phyloP scores from a whole-genome alignment of 257 asterid species.

The Penstemon davidsonii region DNA sequence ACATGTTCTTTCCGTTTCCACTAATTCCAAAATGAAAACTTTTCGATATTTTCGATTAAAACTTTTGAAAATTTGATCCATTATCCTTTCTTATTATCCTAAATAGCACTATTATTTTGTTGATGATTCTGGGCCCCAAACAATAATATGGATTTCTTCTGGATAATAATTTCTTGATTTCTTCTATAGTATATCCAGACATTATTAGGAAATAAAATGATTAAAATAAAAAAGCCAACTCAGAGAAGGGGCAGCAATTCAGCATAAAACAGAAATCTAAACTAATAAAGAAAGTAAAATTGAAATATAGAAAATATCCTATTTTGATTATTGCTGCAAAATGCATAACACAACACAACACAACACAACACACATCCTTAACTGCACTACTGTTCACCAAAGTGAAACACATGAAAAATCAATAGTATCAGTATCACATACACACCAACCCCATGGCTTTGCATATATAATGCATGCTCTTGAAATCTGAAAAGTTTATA shows the following conservation, averaged over 20 bases:
- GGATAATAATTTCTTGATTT: too few species aligned
- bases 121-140: too few species aligned
- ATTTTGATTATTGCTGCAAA: neutral
- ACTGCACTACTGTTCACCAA: slow-evolving; percentile 37
- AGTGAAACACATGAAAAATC: slow-evolving; percentile 33
- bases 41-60: too few species aligned
- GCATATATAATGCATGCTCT: slow-evolving; percentile 45
- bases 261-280: slow-evolving; percentile 43
- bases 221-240: neutral
- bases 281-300: slow-evolving; percentile 2
- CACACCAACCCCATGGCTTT: slow-evolving; percentile 38
- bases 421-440: slow-evolving; percentile 4
- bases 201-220: too few species aligned
- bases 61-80: too few species aligned
- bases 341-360: too few species aligned
- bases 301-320: slow-evolving; percentile 12
- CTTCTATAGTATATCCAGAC: too few species aligned
- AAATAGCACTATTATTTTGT: too few species aligned
- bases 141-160: too few species aligned
- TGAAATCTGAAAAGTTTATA: slow-evolving; percentile 28
- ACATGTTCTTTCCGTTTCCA: too few species aligned
- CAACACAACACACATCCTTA: slow-evolving; percentile 22
- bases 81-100: too few species aligned
- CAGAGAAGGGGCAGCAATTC: slow-evolving; percentile 12
- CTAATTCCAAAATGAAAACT: too few species aligned